These are phyloP conservation scores for Fraxinus quadrangulata DNA, from an alignment of 257 asterid species.

Conservation along the genomic window DNA sequence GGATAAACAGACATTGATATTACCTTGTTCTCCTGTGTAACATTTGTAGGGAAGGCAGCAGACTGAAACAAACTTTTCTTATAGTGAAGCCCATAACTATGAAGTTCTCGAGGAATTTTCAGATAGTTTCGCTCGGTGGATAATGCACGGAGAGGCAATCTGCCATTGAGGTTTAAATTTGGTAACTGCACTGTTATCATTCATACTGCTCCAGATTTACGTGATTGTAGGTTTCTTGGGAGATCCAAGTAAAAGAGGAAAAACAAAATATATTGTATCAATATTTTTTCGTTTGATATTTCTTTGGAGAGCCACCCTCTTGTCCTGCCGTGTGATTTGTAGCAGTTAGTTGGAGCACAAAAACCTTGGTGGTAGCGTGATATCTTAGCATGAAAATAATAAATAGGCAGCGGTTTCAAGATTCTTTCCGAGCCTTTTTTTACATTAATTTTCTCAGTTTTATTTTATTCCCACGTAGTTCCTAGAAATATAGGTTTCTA, in stretches of 20 bases:
- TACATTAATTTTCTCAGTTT: not conserved
- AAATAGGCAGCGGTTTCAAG: conserved; percentile 53
- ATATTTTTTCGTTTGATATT: conserved; percentile 36
- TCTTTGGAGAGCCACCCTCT: conserved; percentile 23
- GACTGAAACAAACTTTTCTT: conserved; percentile 44
- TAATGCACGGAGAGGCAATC: conserved; percentile 69
- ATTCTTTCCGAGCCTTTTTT: conserved; percentile 50
- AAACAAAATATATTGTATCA: conserved; percentile 28
- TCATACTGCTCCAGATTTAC: conserved; percentile 22
- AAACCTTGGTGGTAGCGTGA: conserved; percentile 42
- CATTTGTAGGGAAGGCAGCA: conserved; percentile 56
- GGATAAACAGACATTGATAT: conserved; percentile 12
- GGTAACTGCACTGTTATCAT: conserved; percentile 22
- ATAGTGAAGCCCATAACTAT: conserved; percentile 40
- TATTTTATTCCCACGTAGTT: conserved; percentile 21
- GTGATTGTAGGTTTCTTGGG: conserved; percentile 15
- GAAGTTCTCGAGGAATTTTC: conserved; percentile 78
- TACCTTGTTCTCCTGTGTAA: conserved; percentile 13
- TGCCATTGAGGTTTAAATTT: conserved; percentile 50
- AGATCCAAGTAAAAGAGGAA: conserved; percentile 30
- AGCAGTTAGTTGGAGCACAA: conserved; percentile 26
- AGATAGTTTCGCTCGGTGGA: conserved; percentile 82
- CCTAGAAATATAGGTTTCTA: conserved; percentile 30
- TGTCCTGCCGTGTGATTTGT: conserved; percentile 30
- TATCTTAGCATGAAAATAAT: conserved; percentile 53